Conservation (phyloP, 2,329 filamentous ascomycete species). For the Exophiala lecanii-corni region DNA sequence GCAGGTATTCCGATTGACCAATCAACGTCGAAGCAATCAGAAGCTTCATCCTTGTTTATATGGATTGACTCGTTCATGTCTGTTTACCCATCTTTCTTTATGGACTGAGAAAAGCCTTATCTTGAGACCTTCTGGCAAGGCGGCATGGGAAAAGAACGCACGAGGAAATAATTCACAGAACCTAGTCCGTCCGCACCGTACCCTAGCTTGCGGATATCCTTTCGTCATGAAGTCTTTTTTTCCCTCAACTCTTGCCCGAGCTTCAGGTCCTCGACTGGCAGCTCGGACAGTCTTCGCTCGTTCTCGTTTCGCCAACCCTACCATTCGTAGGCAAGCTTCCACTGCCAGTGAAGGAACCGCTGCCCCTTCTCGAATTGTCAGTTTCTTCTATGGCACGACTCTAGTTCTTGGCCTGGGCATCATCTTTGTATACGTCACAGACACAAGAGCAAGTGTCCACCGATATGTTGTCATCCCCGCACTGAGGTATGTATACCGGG, state of each 20-base stretch:
- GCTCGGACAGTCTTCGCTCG: constrained; percentile 1
- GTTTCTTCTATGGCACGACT: constrained; percentile 51
- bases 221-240: not conserved
- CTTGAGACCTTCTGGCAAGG: too few species aligned
- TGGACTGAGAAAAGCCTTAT: too few species aligned
- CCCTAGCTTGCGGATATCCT: too few species aligned
- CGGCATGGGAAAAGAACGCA: too few species aligned
- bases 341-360: constrained; percentile 17
- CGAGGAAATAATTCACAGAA: too few species aligned
- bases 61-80: too few species aligned
- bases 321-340: constrained; percentile 20
- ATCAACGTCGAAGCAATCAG: too few species aligned
- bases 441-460: constrained; percentile 68
- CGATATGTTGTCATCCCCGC: constrained; percentile 57
- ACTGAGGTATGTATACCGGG: constrained; percentile 38
- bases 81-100: too few species aligned
- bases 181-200: too few species aligned
- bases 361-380: constrained; percentile 44
- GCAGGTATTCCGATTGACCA: too few species aligned
- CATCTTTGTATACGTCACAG: constrained; percentile 66
- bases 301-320: not conserved
- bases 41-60: too few species aligned
- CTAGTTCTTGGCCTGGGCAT: constrained; percentile 46
- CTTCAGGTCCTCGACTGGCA: constrained; percentile 2
- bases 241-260: constrained; percentile 7